A percentile compares a stretch with the other conserved stretches of the same genome.
phyloP scores from a whole-genome alignment of 768 basidiomycete species.

The Lepiota venenata region DNA sequence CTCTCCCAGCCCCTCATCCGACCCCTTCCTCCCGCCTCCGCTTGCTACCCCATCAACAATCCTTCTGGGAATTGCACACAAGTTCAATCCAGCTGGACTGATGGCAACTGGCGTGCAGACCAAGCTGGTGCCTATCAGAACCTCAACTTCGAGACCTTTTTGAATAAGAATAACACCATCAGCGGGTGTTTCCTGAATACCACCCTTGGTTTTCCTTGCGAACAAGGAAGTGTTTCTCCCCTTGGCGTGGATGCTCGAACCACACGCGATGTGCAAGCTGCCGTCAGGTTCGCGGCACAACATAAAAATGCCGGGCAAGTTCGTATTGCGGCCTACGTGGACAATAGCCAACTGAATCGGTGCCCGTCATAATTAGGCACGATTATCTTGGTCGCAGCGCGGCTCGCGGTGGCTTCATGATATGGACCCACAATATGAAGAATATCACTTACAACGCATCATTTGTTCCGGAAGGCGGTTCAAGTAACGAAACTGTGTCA shows the following conservation, averaged over 20 bases:
- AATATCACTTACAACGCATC: constrained; percentile 25
- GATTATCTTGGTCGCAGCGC: constrained; percentile 44
- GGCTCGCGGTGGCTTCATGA: constrained; percentile 33
- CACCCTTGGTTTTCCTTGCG: constrained; percentile 33
- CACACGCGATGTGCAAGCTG: constrained; percentile 34
- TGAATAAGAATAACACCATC: constrained; percentile 38
- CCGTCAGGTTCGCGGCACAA: constrained; percentile 32
- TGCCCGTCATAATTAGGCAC: constrained; percentile 22
- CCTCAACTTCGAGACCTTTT: constrained; percentile 4
- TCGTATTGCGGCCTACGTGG: no score
- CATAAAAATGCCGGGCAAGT: constrained; percentile 29
- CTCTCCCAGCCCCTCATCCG: constrained; percentile 41
- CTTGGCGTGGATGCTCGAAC: constrained; percentile 37
- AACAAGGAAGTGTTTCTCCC: constrained; percentile 40
- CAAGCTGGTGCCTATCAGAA: constrained; percentile 7
- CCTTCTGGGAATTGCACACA: constrained; percentile 28
- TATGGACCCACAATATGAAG: constrained; percentile 37
- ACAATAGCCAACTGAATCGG: no score
- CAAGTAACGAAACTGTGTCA: constrained; percentile 14
- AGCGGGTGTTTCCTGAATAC: constrained; percentile 50
- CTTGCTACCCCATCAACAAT: constrained; percentile 34
- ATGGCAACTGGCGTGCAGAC: constrained; percentile 10
- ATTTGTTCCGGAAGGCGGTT: constrained; percentile 30
- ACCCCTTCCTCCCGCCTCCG: constrained; percentile 34
- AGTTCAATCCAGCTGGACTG: not conserved